Percentiles rank a stretch among this genome's conserved stretches.
Conservation (phyloP, 1,139 yeast species). For the Hansenula lynferdii region DNA sequence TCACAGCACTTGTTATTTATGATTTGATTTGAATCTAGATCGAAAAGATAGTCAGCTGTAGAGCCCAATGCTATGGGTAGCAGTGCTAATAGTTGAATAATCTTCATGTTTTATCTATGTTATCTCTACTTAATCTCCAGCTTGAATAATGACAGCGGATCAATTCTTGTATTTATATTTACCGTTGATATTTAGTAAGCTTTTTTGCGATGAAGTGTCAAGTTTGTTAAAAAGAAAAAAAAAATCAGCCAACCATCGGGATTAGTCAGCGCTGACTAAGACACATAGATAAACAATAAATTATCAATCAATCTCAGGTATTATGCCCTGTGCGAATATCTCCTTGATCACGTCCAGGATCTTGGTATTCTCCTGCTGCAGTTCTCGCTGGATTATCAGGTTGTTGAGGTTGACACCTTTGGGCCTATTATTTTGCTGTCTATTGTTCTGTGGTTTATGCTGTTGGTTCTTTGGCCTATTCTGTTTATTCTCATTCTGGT, state of each 20-base stretch:
- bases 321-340: conserved; percentile 10
- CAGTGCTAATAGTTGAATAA: conserved; percentile 1
- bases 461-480: not conserved
- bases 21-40: conserved; percentile 26
- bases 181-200: not conserved
- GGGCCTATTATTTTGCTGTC: no score
- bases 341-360: conserved; percentile 19
- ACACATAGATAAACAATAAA: no score
- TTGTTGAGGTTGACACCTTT: conserved; percentile 17
- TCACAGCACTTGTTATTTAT: conserved; percentile 37
- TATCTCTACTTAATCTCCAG: no score
- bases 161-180: not conserved
- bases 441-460: no score
- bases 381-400: conserved; percentile 19
- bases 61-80: conserved; percentile 10
- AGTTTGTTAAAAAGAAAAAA: not conserved
- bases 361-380: conserved; percentile 12
- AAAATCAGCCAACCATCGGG: not conserved
- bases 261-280: no score
- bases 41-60: conserved; percentile 29
- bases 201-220: conserved; percentile 1
- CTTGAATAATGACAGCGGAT: no score
- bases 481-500: not conserved
- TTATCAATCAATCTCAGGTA: not conserved
- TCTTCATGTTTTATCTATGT: conserved; percentile 1